These are phyloP conservation scores for Kingdonia uniflora DNA, from an alignment of 164 flowering plant species.

Conservation along the genomic window DNA sequence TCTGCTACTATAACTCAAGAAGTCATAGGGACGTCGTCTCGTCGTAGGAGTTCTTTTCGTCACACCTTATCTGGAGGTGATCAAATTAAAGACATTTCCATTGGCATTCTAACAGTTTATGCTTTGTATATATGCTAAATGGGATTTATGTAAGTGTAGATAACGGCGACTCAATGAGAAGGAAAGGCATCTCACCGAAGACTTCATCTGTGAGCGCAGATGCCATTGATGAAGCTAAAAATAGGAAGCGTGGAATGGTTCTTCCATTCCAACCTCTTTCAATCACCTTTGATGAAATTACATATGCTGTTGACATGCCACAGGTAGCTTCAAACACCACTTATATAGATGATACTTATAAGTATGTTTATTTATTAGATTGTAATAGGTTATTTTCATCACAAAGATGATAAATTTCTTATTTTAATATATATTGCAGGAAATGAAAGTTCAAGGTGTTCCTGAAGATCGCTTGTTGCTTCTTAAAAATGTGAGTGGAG, in stretches of 20 bases:
- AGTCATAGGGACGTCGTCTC: constrained; percentile 12
- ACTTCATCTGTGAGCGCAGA: constrained; percentile 12
- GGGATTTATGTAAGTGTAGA: too few species aligned
- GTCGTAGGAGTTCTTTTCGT: constrained; percentile 5
- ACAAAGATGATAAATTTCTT: neutral
- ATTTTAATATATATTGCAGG: constrained; percentile 8
- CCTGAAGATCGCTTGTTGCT: constrained; percentile 20
- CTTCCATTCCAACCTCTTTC: constrained; percentile 60
- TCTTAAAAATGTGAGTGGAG: constrained; percentile 37
- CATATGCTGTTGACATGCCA: constrained; percentile 41
- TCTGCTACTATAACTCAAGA: constrained; percentile 11
- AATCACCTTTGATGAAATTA: constrained; percentile 49
- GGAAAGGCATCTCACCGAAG: neutral
- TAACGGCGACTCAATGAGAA: too few species aligned
- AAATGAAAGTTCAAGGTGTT: constrained; percentile 35
- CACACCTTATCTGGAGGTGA: neutral
- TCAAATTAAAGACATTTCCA: too few species aligned
- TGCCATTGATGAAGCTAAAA: constrained; percentile 10
- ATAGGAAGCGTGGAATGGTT: constrained; percentile 49
- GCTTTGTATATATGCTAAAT: too few species aligned
- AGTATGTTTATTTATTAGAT: too few species aligned
- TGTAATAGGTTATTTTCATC: neutral
- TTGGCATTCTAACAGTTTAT: too few species aligned
- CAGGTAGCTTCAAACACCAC: constrained; percentile 15
- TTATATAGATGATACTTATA: too few species aligned